Evolutionary conservation across 495 filamentous ascomycete genomes (phyloP).

Genomic region (Tricharina praecox): DNA sequence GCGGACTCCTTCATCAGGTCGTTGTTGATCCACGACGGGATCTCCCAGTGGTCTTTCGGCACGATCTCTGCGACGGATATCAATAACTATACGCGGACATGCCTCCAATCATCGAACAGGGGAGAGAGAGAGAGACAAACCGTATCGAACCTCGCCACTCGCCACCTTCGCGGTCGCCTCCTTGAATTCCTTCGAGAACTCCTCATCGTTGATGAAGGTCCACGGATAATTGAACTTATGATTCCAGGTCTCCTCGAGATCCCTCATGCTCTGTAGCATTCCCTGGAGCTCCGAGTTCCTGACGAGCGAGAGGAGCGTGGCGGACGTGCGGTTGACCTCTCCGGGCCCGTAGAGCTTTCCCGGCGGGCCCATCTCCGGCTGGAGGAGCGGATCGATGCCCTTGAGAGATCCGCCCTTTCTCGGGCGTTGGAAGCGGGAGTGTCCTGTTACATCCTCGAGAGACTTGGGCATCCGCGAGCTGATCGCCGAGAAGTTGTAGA

Average conservation of each 20-base stretch:
- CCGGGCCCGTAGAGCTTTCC: constrained; percentile 23
- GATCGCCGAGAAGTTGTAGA: constrained; percentile 21
- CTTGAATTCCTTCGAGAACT: constrained; percentile 88
- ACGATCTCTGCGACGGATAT: constrained; percentile 61
- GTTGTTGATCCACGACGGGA: constrained; percentile 79
- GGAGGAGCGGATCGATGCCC: constrained; percentile 23
- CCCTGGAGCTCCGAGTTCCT: constrained; percentile 75
- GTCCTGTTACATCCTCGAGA: constrained; percentile 1
- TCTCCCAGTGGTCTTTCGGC: constrained; percentile 84
- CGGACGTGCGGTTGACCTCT: constrained; percentile 51
- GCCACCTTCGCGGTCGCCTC: constrained; percentile 54
- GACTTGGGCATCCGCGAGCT: not conserved
- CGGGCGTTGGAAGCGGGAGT: constrained; percentile 16
- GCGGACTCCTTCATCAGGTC: constrained; percentile 73
- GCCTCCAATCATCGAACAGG: not conserved
- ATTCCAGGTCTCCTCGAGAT: constrained; percentile 93
- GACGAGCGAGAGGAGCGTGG: constrained; percentile 83
- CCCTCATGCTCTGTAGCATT: constrained; percentile 70
- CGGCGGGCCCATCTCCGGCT: constrained; percentile 21
- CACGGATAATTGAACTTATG: constrained; percentile 99
- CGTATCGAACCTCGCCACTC: constrained; percentile 70
- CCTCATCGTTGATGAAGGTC: constrained; percentile 96
- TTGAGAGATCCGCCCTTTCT: constrained; percentile 19
- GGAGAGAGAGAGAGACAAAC: constrained; percentile 32
- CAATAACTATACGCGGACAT: too few species aligned